These are phyloP conservation scores for Starmerella bombicola DNA, from an alignment of 805 yeast species.

Conservation along the genomic window DNA sequence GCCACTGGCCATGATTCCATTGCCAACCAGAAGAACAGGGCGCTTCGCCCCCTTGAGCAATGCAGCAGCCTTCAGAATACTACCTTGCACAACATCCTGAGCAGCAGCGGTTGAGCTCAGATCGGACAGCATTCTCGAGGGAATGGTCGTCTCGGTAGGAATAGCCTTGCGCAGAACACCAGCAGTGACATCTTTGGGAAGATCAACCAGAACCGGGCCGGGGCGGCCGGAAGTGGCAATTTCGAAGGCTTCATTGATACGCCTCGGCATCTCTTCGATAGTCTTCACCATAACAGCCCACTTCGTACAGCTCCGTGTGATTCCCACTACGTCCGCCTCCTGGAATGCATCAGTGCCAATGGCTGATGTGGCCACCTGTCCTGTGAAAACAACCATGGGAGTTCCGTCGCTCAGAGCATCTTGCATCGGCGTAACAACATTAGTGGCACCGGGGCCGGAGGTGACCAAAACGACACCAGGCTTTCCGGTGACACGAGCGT, in stretches of 20 bases:
- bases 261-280: constrained; percentile 85
- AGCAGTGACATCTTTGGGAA: constrained; percentile 97
- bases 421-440: constrained; percentile 96
- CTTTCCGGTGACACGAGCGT: constrained; percentile 88
- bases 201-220: constrained; percentile 94
- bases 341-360: constrained; percentile 99
- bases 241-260: constrained; percentile 96
- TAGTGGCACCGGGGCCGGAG: constrained; percentile 99
- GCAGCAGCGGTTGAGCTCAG: constrained; percentile 59
- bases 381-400: constrained; percentile 91
- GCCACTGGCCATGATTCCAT: constrained; percentile 67
- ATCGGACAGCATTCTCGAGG: constrained; percentile 48
- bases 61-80: constrained; percentile 63
- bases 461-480: constrained; percentile 97
- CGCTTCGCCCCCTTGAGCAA: constrained; percentile 71
- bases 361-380: constrained; percentile 91
- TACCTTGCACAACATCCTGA: constrained; percentile 54
- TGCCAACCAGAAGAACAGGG: constrained; percentile 86
- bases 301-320: constrained; percentile 92
- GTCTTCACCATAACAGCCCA: constrained; percentile 98
- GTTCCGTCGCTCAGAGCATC: constrained; percentile 97
- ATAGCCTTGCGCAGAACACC: constrained; percentile 75
- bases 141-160: constrained; percentile 69
- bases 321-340: constrained; percentile 96
- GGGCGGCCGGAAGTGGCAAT: constrained; percentile 94